These are phyloP conservation scores for Pleurotus tuoliensis DNA, from an alignment of 768 basidiomycete species.

Conservation along the genomic window DNA sequence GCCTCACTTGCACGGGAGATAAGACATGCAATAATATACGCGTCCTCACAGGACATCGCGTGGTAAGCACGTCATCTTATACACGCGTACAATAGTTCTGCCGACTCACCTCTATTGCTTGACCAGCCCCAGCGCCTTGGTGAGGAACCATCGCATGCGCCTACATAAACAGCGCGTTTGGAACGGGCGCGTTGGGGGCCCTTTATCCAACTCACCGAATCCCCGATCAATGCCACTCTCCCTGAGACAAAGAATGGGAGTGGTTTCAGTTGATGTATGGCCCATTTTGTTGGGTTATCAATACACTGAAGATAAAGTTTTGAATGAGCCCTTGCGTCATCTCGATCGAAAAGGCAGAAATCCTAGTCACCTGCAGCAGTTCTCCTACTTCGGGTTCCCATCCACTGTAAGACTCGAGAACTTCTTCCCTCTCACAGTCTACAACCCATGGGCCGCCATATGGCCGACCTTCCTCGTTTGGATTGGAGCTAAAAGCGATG, in stretches of 20 bases:
- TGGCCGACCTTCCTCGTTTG: conserved; percentile 23
- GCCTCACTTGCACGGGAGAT: conserved; percentile 11
- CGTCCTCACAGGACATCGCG: conserved; percentile 16
- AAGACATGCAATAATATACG: conserved; percentile 20
- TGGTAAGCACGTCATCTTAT: neutral
- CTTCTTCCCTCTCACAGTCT: conserved; percentile 25
- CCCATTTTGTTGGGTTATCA: conserved; percentile 33
- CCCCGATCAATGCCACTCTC: conserved; percentile 39
- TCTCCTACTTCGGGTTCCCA: conserved; percentile 31
- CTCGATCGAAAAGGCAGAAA: neutral
- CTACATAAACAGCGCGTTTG: conserved; percentile 4
- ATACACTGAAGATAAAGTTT: conserved; percentile 18
- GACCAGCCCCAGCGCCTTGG: conserved; percentile 24
- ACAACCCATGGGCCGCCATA: conserved; percentile 29
- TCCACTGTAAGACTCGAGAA: conserved; percentile 25
- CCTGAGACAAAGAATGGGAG: conserved; percentile 33
- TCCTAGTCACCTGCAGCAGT: conserved; percentile 21
- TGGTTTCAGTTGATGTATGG: conserved; percentile 28
- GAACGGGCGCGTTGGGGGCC: no score
- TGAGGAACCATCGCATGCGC: conserved; percentile 26
- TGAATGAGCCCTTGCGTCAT: neutral
- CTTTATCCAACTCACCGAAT: conserved; percentile 27
- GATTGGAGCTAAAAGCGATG: conserved; percentile 36
- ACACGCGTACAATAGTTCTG: neutral
- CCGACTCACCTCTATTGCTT: conserved; percentile 23